A percentile compares a stretch with the other conserved stretches of the same genome.
These are phyloP conservation scores for Phytophthora constricta DNA, from an alignment of 352 stramenopile species.

Conservation along the genomic window DNA sequence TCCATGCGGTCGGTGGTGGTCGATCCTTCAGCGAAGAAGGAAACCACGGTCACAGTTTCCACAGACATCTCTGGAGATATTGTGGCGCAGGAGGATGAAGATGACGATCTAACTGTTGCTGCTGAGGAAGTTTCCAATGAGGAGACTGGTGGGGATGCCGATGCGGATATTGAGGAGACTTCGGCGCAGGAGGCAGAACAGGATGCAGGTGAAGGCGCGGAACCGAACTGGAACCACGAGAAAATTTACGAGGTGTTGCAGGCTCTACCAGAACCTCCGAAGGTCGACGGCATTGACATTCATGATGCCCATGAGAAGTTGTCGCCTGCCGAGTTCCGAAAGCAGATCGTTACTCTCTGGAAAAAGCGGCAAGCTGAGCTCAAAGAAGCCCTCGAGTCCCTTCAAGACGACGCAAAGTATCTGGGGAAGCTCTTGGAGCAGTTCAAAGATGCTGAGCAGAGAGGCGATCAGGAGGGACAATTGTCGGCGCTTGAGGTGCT, in stretches of 20 bases:
- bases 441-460: slow-evolving; percentile 64
- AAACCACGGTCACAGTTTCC: slow-evolving; percentile 59
- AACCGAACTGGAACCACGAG: slow-evolving; percentile 86
- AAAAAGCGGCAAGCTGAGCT: slow-evolving; percentile 83
- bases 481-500: slow-evolving; percentile 69
- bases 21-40: slow-evolving; percentile 31
- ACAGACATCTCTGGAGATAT: slow-evolving; percentile 67
- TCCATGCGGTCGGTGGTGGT: slow-evolving; percentile 46
- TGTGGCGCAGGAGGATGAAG: slow-evolving; percentile 29
- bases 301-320: slow-evolving; percentile 76
- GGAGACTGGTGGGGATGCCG: neutral
- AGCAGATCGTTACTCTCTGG: slow-evolving; percentile 79
- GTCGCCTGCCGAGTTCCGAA: slow-evolving; percentile 70
- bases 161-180: neutral
- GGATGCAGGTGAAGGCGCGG: slow-evolving; percentile 41
- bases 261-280: slow-evolving; percentile 74
- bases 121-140: slow-evolving; percentile 20
- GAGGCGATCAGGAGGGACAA: slow-evolving; percentile 51
- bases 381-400: slow-evolving; percentile 77
- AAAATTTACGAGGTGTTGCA: slow-evolving; percentile 87
- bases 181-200: slow-evolving; percentile 3
- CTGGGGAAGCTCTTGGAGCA: slow-evolving; percentile 76
- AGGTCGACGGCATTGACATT: slow-evolving; percentile 81
- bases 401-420: slow-evolving; percentile 86
- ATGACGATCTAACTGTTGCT: slow-evolving; percentile 27